Base-by-base conservation (phyloP, 225 moss, liverwort and hornwort genomes). In the Bryoerythrophyllum caledonicum region DNA sequence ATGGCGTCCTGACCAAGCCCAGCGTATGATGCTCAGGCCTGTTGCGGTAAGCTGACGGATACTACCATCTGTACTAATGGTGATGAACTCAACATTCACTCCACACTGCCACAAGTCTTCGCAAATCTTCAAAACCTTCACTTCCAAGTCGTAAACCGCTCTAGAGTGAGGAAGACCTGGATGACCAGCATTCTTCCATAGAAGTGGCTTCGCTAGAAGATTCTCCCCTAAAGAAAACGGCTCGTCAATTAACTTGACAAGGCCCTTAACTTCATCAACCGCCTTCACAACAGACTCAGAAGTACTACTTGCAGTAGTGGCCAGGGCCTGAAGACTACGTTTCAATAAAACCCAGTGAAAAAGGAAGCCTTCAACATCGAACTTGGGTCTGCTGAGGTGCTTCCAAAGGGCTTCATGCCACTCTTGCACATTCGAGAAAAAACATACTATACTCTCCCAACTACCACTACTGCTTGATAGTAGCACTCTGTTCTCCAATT, bases 141-240 rank as follows among this genome's bases (percentile, higher is more conserved):
- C 27, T 79, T 97, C 94, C 78, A 86, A 79, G 64, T 86, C 87
- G 15, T 74, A 80, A 63, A 91, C 73, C 51, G 83, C 86, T 68
- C 78, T 84, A 3, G 86, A 91, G 71, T 78, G 93, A 56, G 90
- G 75, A 55, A 97, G 62, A 60, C 80, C 79, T 69, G 97, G 97
- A 79, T 93, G 97, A 74, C 97, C 97, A 66, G 91, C 92, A 74
- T 87, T 78, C 68, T 97, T 97, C 97, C 97, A 97, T 59, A 97
- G 63, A 41, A 89, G 84, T 23, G 85, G 91, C 72, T 88, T 91
- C 63, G 89, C 67, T 16, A 78, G 79, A 65, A 90, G 85, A 71
- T 80, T 90, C 60, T 69, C 72, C 71, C 92, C 90, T 28, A 92
- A 74, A 30, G 74, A 71, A 52, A 94, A 93, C 10, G 83, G 78